Evolutionary conservation across 768 basidiomycete species (phyloP).

Genomic region (Mycena alexandri): DNA sequence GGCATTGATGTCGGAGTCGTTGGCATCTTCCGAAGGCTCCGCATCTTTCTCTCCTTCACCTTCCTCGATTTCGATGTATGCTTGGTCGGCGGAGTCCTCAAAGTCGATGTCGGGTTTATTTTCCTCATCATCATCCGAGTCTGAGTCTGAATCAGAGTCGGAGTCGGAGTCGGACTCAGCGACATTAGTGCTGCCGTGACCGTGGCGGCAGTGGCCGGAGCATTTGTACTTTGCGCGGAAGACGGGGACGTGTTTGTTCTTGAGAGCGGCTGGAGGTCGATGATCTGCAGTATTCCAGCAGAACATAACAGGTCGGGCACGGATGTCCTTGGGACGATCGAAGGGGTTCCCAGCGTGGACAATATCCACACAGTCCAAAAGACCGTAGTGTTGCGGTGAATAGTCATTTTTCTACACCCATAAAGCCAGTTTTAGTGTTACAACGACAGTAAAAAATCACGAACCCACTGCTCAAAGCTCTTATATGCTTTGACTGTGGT

Average conservation of each 20-base stretch:
- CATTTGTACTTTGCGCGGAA: constrained; percentile 16
- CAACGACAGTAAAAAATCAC: neutral
- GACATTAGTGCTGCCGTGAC: too few species aligned
- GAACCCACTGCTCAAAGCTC: constrained; percentile 8
- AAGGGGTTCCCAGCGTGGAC: constrained; percentile 15
- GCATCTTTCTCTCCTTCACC: too few species aligned
- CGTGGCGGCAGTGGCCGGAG: constrained; percentile 8
- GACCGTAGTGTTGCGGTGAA: constrained; percentile 8
- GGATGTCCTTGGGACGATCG: constrained; percentile 30
- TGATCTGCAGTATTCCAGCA: constrained; percentile 20
- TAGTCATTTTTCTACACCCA: constrained; percentile 29
- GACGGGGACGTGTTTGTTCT: constrained; percentile 4
- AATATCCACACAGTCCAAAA: neutral
- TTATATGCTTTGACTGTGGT: neutral
- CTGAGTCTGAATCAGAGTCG: too few species aligned
- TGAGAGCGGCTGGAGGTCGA: neutral
- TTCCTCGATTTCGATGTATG: too few species aligned
- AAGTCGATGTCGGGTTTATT: too few species aligned
- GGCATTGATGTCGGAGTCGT: too few species aligned
- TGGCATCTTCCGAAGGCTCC: too few species aligned
- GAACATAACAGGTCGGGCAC: constrained; percentile 14
- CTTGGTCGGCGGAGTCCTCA: too few species aligned
- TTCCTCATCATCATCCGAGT: too few species aligned
- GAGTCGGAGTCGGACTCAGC: too few species aligned
- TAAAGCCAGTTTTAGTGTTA: too few species aligned